Base-by-base conservation (phyloP, 2,329 filamentous ascomycete genomes). In the Monascus ruber region DNA sequence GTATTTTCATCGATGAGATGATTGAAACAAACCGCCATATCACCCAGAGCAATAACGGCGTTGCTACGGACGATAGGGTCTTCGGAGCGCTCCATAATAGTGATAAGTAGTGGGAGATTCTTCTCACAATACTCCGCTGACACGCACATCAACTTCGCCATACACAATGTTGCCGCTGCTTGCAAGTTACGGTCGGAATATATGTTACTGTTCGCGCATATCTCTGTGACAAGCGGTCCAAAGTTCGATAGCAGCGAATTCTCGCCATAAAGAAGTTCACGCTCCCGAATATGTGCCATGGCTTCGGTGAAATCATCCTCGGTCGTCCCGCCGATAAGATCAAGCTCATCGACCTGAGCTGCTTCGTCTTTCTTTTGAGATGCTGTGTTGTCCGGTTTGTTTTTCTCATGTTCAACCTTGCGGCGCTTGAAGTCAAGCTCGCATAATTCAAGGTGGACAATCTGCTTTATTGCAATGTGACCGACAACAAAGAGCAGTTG, bases 1-100 rank as follows among this genome's bases (percentile, higher is more conserved):
- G 91, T 98, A 63, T 98, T 96, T 65, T 98, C 93, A 56, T 98
- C 93, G 51, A 98, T 95, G 36, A 98, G 76, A 56, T 98, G 91
- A 58, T 98, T 98, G 74, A 98, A 98, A 73, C 88, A 95, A 24
- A 98, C 91, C 0, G 93, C 93, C 91, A 98, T 98, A 58, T 98
- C 91, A 31, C 91, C 91, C 0, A 98, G 77, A 0, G 91, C 89
- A 51, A 98, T 94, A 11, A 98, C 93, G 6, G 93, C 85, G 57
- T 98, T 98, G 52, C 85, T 94, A 37, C 91, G 81, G 31, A 94
- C 89, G 11, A 88, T 94, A 1, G 93, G 83, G 53, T 95, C 86
- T 27, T 85, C 77, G 2, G 87, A 95, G 26, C 87, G 81, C 66
- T 98, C 91, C 71, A 98, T 88, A 53, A 98, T 96, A 10, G 89